These are phyloP conservation scores for Massarina eburnea DNA, from an alignment of 2,329 filamentous ascomycete genomes.

Conservation along the genomic window DNA sequence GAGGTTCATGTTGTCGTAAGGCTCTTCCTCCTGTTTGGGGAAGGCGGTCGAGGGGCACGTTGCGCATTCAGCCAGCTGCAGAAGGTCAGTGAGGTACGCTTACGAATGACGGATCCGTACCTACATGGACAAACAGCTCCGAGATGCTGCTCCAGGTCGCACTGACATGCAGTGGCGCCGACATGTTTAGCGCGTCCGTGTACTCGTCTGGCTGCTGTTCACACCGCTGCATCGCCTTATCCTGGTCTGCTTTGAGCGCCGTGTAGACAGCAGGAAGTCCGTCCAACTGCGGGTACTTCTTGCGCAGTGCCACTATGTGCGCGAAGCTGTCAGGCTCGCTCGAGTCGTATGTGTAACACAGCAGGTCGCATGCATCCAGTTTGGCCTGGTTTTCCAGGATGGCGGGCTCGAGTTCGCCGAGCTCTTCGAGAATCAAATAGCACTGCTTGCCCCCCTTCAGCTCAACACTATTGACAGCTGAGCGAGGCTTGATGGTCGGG, in stretches of 20 bases:
- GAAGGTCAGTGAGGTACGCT: slow-evolving; percentile 16
- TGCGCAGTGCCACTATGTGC: slow-evolving; percentile 80
- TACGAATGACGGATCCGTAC: slow-evolving; percentile 8
- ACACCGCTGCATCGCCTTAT: slow-evolving; percentile 94
- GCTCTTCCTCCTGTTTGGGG: slow-evolving; percentile 85
- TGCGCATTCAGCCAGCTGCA: slow-evolving; percentile 80
- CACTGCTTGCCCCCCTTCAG: slow-evolving; percentile 94
- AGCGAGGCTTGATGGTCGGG: slow-evolving; percentile 91
- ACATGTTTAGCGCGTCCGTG: slow-evolving; percentile 81
- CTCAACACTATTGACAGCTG: slow-evolving; percentile 94
- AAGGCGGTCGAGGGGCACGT: slow-evolving; percentile 87
- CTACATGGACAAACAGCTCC: slow-evolving; percentile 79
- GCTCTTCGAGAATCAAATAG: slow-evolving; percentile 92
- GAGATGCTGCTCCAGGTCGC: slow-evolving; percentile 92
- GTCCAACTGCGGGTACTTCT: slow-evolving; percentile 79
- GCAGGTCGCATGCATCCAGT: slow-evolving; percentile 86
- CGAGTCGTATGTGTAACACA: slow-evolving; percentile 96
- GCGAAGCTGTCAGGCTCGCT: slow-evolving; percentile 95
- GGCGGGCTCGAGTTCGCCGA: slow-evolving; percentile 92
- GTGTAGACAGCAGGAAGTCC: slow-evolving; percentile 90
- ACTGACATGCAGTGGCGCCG: slow-evolving; percentile 88
- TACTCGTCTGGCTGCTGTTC: slow-evolving; percentile 90
- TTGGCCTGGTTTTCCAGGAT: slow-evolving; percentile 90
- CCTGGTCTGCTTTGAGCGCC: slow-evolving; percentile 90
- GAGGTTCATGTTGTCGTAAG: slow-evolving; percentile 78